Base-by-base conservation (phyloP, 176 grass and related monocot species). In the Pontederia paniculata region DNA sequence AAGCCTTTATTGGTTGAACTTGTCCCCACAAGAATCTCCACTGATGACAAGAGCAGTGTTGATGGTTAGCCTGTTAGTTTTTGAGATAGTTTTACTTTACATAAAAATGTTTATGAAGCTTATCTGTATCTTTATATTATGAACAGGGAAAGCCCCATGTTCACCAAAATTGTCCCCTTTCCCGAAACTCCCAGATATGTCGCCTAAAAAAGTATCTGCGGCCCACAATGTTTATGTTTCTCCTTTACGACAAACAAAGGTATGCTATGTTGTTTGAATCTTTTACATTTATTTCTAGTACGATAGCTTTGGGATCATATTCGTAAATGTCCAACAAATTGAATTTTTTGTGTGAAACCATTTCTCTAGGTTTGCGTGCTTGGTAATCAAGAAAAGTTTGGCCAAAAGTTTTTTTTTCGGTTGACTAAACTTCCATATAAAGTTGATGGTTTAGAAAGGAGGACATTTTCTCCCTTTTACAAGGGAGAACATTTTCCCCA, bases 121-220 rank as follows among this genome's bases (percentile, higher is more conserved):
- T n/a, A 9, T 13, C 43, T 43, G 19, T 69, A 56, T 73, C 21
- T 68, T 46, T 74, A 17, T 65, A 60, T 69, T 44, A 23, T 83
- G 8, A 81, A 45, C 63, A 89, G 79, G 73, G 14, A 78, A 85
- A 72, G 60, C 75, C 72, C 72, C 71, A 71, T 79, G 83, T 53
- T 97, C 91, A 65, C 85, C 91, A 41, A 97, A 81, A 69, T 59
- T 82, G 55, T 79, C 79, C 56, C 77, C 86, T 70, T 86, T 97
- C 58, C 74, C 79, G 70, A 97, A 84, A 76, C 71, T 97, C 65
- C 91, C 91, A 66, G 91, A 87, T 71, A 84, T 97, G 91, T 97
- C 91, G 31, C 91, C 91, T 9, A 90, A 89, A 69, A 97, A 97
- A 84, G 82, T 97, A 12, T 97, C 91, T 58, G 70, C 91, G 62